These are phyloP conservation scores for Rhododendron griersonianum DNA, from an alignment of 148 eudicot species.

Conservation along the genomic window DNA sequence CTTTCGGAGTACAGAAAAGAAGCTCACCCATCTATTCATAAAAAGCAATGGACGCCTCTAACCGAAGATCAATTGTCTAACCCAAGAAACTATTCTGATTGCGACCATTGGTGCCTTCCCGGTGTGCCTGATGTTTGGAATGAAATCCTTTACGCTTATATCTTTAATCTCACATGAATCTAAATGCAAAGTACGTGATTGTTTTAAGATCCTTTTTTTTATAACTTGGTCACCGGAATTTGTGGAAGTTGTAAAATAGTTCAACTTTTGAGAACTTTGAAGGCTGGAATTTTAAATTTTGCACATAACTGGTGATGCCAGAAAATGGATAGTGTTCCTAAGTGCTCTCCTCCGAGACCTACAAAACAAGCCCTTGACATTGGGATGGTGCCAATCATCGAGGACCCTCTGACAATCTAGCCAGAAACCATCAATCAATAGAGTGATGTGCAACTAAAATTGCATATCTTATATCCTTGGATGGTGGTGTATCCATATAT, in stretches of 20 bases:
- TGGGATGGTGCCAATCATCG: too few relatives aligned
- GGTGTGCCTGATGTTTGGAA: constrained; percentile 56
- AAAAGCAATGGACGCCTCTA: constrained; percentile 42
- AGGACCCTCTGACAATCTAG: too few relatives aligned
- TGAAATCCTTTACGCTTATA: constrained; percentile 37
- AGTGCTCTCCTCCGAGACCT: not conserved
- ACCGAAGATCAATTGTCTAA: constrained; percentile 36
- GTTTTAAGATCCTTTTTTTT: too few relatives aligned
- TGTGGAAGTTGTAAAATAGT: not conserved
- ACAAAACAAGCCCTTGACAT: not conserved
- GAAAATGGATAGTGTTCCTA: not conserved
- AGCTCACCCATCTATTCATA: constrained; percentile 51
- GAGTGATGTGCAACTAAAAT: too few relatives aligned
- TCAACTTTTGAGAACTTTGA: not conserved
- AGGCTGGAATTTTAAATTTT: not conserved
- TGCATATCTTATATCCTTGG: not conserved
- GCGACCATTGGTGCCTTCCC: constrained; percentile 61
- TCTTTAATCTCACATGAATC: constrained; percentile 24
- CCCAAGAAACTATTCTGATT: constrained; percentile 49
- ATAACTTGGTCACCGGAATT: not conserved
- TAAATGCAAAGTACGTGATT: not conserved
- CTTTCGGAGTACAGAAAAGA: constrained; percentile 84
- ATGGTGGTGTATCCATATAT: too few relatives aligned
- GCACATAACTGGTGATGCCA: not conserved
- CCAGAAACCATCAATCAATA: too few relatives aligned